Percentiles rank a stretch among this genome's conserved stretches.
Conservation (phyloP, 2,329 filamentous ascomycete genomes). For the Zasmidium cellare region DNA sequence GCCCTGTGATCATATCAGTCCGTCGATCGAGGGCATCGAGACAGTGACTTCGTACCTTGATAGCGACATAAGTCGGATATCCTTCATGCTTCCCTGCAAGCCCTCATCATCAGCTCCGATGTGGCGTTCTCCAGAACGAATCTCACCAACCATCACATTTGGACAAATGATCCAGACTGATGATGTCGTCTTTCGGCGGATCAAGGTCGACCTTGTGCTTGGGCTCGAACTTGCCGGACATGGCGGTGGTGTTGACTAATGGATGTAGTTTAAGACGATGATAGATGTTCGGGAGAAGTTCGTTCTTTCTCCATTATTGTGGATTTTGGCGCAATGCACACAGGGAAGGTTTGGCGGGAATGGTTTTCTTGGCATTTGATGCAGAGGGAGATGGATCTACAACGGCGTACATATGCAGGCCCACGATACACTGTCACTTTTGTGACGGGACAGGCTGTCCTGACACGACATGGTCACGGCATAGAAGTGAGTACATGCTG, state of each 20-base stretch:
- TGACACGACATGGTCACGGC: neutral
- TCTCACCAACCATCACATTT: slow-evolving; percentile 73
- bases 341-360: neutral
- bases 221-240: slow-evolving; percentile 63
- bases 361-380: neutral
- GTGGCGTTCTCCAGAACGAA: neutral
- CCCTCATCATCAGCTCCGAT: neutral
- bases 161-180: slow-evolving; percentile 75
- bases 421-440: neutral
- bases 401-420: neutral
- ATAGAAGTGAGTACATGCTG: neutral
- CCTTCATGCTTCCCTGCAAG: slow-evolving; percentile 62
- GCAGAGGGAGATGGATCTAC: neutral
- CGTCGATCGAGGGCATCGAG: neutral
- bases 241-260: slow-evolving; percentile 17
- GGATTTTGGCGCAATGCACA: neutral
- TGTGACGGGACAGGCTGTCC: neutral
- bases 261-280: neutral
- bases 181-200: slow-evolving; percentile 84
- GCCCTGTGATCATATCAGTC: slow-evolving; percentile 56
- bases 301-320: neutral
- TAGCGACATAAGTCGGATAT: slow-evolving; percentile 60
- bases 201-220: slow-evolving; percentile 74
- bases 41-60: slow-evolving; percentile 45
- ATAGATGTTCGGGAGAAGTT: neutral